These are phyloP conservation scores for Colletotrichum euphorbiae DNA, from an alignment of 2,329 filamentous ascomycete species.

Conservation along the genomic window DNA sequence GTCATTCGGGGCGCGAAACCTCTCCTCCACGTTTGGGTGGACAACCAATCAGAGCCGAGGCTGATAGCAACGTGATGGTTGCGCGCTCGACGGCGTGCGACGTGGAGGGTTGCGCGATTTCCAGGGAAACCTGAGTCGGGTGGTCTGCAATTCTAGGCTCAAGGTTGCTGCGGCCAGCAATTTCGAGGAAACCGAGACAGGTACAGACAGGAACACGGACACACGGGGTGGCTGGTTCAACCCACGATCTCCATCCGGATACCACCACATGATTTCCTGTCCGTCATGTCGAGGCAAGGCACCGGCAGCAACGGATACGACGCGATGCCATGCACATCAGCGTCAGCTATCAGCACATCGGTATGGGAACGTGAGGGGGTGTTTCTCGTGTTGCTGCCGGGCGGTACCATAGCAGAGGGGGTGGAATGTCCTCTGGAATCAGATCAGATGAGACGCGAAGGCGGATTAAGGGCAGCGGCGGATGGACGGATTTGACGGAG, in stretches of 20 bases:
- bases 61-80: constrained; percentile 42
- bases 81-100: constrained; percentile 36
- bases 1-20: constrained; percentile 16
- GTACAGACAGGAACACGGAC: constrained; percentile 21
- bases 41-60: constrained; percentile 39
- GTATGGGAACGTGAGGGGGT: not conserved
- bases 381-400: not conserved
- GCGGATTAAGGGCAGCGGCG: not conserved
- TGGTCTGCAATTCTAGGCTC: constrained; percentile 19
- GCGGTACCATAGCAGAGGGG: not conserved
- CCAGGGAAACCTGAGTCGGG: constrained; percentile 27
- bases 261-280: constrained; percentile 21
- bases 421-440: constrained; percentile 24
- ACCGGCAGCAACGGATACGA: constrained; percentile 17
- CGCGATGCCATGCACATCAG: constrained; percentile 21
- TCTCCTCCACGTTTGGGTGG: constrained; percentile 8
- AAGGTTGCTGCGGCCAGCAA: constrained; percentile 22
- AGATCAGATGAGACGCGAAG: constrained; percentile 29
- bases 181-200: constrained; percentile 25
- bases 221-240: constrained; percentile 24
- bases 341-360: constrained; percentile 10
- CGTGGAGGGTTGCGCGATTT: constrained; percentile 35
- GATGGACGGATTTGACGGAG: constrained; percentile 10
- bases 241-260: constrained; percentile 31
- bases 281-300: constrained; percentile 7